Conservation (phyloP, 2,329 filamentous ascomycete species). For the Epichloe sylvatica region DNA sequence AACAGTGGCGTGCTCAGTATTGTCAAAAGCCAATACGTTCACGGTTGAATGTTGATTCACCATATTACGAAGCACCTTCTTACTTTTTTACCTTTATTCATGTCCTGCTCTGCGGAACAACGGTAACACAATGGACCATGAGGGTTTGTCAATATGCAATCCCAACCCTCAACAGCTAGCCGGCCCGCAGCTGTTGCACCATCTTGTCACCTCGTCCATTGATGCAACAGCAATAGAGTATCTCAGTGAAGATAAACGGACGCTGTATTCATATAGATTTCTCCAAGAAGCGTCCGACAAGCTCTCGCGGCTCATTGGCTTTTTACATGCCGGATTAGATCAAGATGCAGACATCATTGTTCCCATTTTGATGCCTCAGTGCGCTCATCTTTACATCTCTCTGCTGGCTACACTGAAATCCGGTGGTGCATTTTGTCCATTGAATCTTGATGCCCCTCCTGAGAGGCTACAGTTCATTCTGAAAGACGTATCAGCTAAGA, state of each 20-base stretch:
- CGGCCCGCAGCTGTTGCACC: slow-evolving; percentile 34
- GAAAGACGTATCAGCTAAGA: slow-evolving; percentile 54
- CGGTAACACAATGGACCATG: slow-evolving; percentile 12
- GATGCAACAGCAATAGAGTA: slow-evolving; percentile 20
- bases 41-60: not conserved
- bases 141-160: slow-evolving; percentile 32
- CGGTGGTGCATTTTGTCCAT: slow-evolving; percentile 73
- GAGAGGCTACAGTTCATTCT: slow-evolving; percentile 72
- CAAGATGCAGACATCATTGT: slow-evolving; percentile 37
- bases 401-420: slow-evolving; percentile 66
- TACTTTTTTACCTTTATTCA: no score
- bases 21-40: not conserved
- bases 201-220: slow-evolving; percentile 40
- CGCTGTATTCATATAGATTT: slow-evolving; percentile 44
- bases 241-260: slow-evolving; percentile 13
- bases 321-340: slow-evolving; percentile 2
- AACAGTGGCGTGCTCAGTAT: not conserved
- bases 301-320: slow-evolving; percentile 38
- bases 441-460: slow-evolving; percentile 62
- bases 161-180: slow-evolving; percentile 24
- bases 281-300: slow-evolving; percentile 44
- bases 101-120: not conserved
- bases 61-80: not conserved
- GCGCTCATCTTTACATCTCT: slow-evolving; percentile 61
- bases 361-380: slow-evolving; percentile 67